A percentile compares a stretch with the other conserved stretches of the same genome.
Conservation (phyloP, 139 green algal species). For the Micromonas pusilla region DNA sequence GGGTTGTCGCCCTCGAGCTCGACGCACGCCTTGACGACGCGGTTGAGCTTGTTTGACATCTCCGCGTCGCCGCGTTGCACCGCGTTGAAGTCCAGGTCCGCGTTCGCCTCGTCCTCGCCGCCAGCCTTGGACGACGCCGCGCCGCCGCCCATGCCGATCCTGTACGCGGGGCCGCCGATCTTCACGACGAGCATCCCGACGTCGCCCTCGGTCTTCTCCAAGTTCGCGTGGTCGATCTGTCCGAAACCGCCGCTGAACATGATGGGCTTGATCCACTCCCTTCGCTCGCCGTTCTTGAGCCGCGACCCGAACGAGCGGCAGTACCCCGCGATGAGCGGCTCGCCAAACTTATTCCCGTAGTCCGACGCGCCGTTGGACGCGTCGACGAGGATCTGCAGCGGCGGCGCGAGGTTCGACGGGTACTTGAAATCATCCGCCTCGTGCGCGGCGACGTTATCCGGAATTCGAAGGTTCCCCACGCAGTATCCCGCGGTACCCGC, state of each 20-base stretch:
- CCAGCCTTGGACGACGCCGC: conserved; percentile 75
- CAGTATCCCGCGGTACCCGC: conserved; percentile 92
- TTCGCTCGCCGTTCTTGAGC: conserved; percentile 72
- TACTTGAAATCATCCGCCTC: conserved; percentile 50
- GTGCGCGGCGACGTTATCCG: conserved; percentile 30
- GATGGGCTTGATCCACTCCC: conserved; percentile 99
- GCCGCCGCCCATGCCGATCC: conserved; percentile 97
- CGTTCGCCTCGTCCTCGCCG: conserved; percentile 59
- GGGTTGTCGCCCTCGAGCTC: conserved; percentile 90
- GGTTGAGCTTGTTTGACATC: conserved; percentile 96
- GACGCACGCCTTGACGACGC: conserved; percentile 92
- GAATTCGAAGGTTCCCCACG: conserved; percentile 78
- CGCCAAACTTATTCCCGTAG: conserved; percentile 99
- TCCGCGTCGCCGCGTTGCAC: conserved; percentile 96
- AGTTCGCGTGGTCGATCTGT: conserved; percentile 63
- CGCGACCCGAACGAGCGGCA: conserved; percentile 87
- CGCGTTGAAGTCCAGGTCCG: conserved; percentile 97
- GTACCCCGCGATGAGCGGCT: conserved; percentile 92
- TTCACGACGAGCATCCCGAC: conserved; percentile 97
- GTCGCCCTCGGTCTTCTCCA: conserved; percentile 63
- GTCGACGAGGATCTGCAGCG: conserved; percentile 87
- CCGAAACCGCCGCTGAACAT: conserved; percentile 95
- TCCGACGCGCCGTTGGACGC: conserved; percentile 94
- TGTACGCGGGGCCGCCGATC: conserved; percentile 95
- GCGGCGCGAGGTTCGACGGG: conserved; percentile 66